These are phyloP conservation scores for Hygrophila difformis DNA, from an alignment of 257 asterid genomes.

Conservation along the genomic window DNA sequence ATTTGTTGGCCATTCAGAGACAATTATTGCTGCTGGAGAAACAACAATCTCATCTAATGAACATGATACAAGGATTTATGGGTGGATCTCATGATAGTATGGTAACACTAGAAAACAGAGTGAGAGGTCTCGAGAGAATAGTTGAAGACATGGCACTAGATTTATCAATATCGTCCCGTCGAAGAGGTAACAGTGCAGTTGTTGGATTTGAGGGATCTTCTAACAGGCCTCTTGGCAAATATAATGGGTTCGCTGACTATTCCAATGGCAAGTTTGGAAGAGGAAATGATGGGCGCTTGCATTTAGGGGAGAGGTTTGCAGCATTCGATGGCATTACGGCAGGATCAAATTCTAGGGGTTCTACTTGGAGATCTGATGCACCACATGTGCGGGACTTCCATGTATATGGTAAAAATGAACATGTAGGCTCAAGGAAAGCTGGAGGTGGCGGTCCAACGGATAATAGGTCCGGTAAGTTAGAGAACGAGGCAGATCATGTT, in stretches of 20 bases:
- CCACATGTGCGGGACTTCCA: constrained; percentile 62
- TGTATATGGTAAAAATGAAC: constrained; percentile 57
- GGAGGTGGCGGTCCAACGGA: constrained; percentile 34
- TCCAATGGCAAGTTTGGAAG: constrained; percentile 62
- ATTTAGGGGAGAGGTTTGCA: constrained; percentile 61
- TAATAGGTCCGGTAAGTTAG: constrained; percentile 49
- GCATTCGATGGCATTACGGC: constrained; percentile 50
- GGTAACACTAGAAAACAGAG: constrained; percentile 91
- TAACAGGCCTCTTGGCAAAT: constrained; percentile 53
- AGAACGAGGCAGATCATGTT: constrained; percentile 50
- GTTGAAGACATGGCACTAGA: constrained; percentile 96
- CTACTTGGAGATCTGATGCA: constrained; percentile 68
- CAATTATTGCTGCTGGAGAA: constrained; percentile 80
- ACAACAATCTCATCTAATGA: constrained; percentile 89
- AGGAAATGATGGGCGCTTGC: constrained; percentile 48
- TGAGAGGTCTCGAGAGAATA: constrained; percentile 92
- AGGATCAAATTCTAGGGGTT: constrained; percentile 53
- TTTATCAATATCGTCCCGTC: constrained; percentile 72
- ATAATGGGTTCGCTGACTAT: constrained; percentile 72
- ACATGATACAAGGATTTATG: constrained; percentile 98
- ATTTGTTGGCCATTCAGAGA: constrained; percentile 87
- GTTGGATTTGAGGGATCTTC: constrained; percentile 68
- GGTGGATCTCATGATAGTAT: constrained; percentile 96
- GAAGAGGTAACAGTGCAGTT: constrained; percentile 50
- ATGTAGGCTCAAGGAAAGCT: constrained; percentile 57